phyloP scores from a whole-genome alignment of 371 early-diverging fungal species.

The Umbelopsis sp. region DNA sequence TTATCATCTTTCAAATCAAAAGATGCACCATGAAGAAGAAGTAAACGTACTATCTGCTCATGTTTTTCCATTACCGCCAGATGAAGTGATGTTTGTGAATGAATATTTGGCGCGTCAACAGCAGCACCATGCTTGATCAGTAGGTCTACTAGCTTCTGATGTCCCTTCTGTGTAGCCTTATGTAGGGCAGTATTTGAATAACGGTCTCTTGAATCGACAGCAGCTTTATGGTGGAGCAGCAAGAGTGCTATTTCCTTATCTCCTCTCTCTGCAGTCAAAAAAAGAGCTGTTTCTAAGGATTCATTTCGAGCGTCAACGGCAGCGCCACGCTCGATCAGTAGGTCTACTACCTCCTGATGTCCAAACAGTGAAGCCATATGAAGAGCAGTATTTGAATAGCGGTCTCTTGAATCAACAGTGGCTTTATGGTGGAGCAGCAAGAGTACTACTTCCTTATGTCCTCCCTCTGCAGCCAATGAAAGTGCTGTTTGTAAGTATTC shows the following conservation, averaged over 20 bases:
- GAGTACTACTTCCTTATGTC: not conserved
- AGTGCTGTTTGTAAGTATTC: too few species aligned
- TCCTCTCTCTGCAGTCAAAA: not conserved
- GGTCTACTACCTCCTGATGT: too few species aligned
- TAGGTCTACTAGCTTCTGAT: not conserved
- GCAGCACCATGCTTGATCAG: not conserved
- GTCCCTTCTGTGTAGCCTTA: not conserved
- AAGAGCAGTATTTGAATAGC: not conserved
- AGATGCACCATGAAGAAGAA: not conserved
- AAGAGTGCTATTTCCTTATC: not conserved
- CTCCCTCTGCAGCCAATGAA: not conserved
- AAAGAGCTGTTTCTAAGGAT: too few species aligned
- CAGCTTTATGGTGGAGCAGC: not conserved
- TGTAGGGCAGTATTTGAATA: not conserved
- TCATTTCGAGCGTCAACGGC: too few species aligned
- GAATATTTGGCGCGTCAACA: not conserved
- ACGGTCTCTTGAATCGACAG: not conserved
- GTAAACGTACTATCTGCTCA: not conserved
- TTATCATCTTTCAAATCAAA: too few species aligned
- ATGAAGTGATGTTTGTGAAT: too few species aligned
- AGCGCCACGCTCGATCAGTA: too few species aligned
- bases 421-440: not conserved
- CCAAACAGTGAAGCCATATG: not conserved
- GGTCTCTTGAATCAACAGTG: not conserved
- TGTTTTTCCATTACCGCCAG: too few species aligned